A percentile compares a stretch with the other conserved stretches of the same genome.
These are phyloP conservation scores for Yamadazyma laniorum DNA, from an alignment of 805 yeast genomes.

Conservation along the genomic window DNA sequence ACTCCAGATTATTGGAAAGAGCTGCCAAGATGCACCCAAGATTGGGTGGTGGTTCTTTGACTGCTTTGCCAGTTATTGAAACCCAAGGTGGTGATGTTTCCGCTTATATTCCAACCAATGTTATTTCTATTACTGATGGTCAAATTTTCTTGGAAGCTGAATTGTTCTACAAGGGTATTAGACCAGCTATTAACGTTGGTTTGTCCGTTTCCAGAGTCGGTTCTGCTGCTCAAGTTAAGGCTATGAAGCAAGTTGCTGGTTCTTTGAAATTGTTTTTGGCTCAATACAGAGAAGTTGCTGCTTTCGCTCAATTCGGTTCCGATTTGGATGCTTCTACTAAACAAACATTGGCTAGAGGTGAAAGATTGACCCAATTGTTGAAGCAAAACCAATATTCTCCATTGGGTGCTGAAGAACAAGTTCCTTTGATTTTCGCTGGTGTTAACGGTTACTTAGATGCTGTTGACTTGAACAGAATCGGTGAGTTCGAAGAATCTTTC, in stretches of 20 bases:
- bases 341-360: conserved; percentile 99
- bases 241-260: conserved; percentile 99
- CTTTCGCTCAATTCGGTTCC: conserved; percentile 99
- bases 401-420: conserved; percentile 98
- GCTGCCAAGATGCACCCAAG: conserved; percentile 94
- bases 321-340: conserved; percentile 99
- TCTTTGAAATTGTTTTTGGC: conserved; percentile 99
- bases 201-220: conserved; percentile 99
- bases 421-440: conserved; percentile 98
- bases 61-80: conserved; percentile 95
- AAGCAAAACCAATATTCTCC: conserved; percentile 98
- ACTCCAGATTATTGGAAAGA: conserved; percentile 93
- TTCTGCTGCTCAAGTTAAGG: conserved; percentile 99
- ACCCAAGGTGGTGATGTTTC: conserved; percentile 99
- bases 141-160: conserved; percentile 99
- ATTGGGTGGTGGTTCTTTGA: conserved; percentile 90
- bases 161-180: conserved; percentile 99
- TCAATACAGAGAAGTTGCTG: conserved; percentile 99
- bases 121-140: conserved; percentile 96
- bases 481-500: conserved; percentile 90
- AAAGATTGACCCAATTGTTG: conserved; percentile 98
- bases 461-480: conserved; percentile 80
- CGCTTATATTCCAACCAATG: conserved; percentile 96
- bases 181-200: conserved; percentile 99
- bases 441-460: conserved; percentile 97